Evolutionary conservation across 2,329 filamentous ascomycete species (phyloP).

Genomic region (Fusarium palustre): DNA sequence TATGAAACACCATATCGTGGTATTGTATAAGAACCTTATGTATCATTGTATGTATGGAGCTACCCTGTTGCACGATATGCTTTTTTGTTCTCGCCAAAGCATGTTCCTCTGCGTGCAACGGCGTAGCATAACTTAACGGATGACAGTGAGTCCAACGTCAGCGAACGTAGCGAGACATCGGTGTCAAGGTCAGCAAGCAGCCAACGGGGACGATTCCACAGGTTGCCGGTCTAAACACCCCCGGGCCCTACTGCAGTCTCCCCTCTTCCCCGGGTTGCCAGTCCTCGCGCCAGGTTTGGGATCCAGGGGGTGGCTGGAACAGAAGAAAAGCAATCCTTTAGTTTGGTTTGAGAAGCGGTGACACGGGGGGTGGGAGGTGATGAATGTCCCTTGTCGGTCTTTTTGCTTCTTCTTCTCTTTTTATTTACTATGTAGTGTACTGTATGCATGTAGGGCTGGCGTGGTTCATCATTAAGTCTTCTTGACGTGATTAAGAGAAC

Average conservation of each 20-base stretch:
- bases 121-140: not conserved
- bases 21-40: not conserved
- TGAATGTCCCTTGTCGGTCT: not conserved
- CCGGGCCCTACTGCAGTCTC: slow-evolving; percentile 38
- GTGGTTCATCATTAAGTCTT: slow-evolving; percentile 7
- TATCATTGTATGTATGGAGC: not conserved
- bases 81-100: not conserved
- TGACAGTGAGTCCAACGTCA: slow-evolving; percentile 31
- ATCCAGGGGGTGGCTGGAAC: slow-evolving; percentile 11
- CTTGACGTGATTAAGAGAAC: slow-evolving; percentile 26
- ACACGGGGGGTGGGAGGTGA: slow-evolving; percentile 4
- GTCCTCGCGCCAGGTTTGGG: not conserved
- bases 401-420: not conserved
- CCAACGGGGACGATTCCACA: slow-evolving; percentile 37
- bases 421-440: not conserved
- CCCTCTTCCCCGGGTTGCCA: slow-evolving; percentile 30
- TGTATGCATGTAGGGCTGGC: slow-evolving; percentile 16
- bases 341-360: slow-evolving; percentile 28
- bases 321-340: slow-evolving; percentile 9
- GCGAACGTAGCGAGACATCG: slow-evolving; percentile 16
- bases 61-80: not conserved
- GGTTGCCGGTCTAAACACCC: slow-evolving; percentile 29
- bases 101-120: slow-evolving; percentile 8
- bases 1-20: not conserved
- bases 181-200: slow-evolving; percentile 11